Conservation (phyloP, 805 yeast species). For the Lipomyces sp. region DNA sequence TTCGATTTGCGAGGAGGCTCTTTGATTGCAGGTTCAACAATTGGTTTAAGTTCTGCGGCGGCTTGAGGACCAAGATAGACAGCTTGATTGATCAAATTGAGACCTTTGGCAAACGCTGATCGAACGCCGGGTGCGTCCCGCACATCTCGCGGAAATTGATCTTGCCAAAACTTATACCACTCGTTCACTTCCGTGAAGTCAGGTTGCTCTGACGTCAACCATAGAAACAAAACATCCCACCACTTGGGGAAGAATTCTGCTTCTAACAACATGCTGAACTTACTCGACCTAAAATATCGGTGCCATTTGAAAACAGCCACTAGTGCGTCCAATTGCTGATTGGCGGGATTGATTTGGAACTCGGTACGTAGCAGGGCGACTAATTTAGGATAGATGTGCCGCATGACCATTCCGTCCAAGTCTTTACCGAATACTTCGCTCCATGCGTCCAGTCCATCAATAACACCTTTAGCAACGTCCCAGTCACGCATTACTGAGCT, state of each 20-base stretch:
- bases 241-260: constrained; percentile 51
- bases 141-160: constrained; percentile 39
- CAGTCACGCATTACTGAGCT: constrained; percentile 38
- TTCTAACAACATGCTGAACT: constrained; percentile 43
- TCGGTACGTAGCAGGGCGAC: constrained; percentile 18
- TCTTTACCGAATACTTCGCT: constrained; percentile 46
- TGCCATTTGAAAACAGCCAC: constrained; percentile 42
- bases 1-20: background rate
- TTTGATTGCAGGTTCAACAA: constrained; percentile 11
- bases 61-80: constrained; percentile 40
- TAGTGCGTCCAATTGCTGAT: constrained; percentile 38
- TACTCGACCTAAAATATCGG: constrained; percentile 31
- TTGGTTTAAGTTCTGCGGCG: constrained; percentile 28
- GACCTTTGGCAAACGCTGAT: constrained; percentile 38
- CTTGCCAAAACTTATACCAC: constrained; percentile 47
- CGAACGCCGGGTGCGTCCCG: constrained; percentile 22
- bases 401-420: constrained; percentile 36
- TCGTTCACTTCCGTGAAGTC: constrained; percentile 40
- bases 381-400: constrained; percentile 40
- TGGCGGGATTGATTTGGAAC: constrained; percentile 42
- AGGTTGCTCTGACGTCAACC: constrained; percentile 41
- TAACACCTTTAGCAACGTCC: constrained; percentile 34
- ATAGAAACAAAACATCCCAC: constrained; percentile 42
- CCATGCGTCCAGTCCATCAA: constrained; percentile 43
- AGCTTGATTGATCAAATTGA: constrained; percentile 46